Conservation (phyloP, 148 eudicot species). For the Dianthus caryophyllus region DNA sequence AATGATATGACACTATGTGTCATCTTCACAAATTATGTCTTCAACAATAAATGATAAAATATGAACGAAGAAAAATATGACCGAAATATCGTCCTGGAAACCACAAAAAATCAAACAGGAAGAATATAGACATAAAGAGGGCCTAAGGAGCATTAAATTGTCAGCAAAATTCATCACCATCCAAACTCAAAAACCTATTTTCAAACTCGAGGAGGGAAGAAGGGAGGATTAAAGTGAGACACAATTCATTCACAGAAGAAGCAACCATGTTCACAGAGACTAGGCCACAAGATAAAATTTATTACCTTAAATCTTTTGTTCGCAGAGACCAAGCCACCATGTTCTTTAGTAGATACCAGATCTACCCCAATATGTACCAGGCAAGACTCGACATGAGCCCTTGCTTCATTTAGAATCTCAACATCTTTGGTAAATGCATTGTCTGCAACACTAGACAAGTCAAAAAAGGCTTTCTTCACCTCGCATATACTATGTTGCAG, state of each 20-base stretch:
- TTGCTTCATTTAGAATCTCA: conserved; percentile 49
- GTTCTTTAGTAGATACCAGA: conserved; percentile 27
- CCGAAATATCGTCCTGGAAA: too few relatives aligned
- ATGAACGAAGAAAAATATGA: too few relatives aligned
- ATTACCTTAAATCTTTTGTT: conserved; percentile 51
- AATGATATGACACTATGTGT: too few relatives aligned
- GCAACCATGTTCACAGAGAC: neutral
- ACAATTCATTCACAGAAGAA: neutral
- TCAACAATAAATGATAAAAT: too few relatives aligned
- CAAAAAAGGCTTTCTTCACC: conserved; percentile 42
- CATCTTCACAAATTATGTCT: too few relatives aligned
- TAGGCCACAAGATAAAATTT: conserved; percentile 4
- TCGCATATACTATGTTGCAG: conserved; percentile 42
- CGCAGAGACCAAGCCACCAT: conserved; percentile 29
- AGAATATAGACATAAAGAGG: too few relatives aligned
- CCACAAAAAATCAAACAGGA: too few relatives aligned
- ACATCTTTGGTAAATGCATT: conserved; percentile 51
- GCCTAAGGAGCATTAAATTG: neutral
- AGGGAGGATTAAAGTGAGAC: neutral
- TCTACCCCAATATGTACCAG: conserved; percentile 34
- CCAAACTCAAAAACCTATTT: neutral
- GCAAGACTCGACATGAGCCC: conserved; percentile 37
- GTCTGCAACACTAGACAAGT: conserved; percentile 31
- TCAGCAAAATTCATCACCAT: neutral
- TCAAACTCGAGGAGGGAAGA: neutral